Conservation (phyloP, 495 filamentous ascomycete species). For the Amphirosellinia nigrospora region DNA sequence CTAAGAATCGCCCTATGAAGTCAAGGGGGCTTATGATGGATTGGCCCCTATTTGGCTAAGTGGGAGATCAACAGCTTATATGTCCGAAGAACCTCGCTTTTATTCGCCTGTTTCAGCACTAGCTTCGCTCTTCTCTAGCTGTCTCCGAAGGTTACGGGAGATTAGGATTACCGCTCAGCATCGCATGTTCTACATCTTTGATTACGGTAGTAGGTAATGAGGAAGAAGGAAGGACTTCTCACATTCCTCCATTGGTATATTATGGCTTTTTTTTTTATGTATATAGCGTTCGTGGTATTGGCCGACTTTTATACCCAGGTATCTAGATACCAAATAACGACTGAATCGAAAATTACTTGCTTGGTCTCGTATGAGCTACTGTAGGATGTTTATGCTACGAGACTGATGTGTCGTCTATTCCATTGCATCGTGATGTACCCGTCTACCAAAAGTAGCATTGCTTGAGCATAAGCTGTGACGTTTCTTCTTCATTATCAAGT, state of each 20-base stretch:
- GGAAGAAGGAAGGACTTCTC: background rate
- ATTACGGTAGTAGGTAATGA: background rate
- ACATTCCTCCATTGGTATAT: background rate
- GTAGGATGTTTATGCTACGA: background rate
- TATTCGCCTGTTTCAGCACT: background rate
- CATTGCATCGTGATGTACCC: background rate
- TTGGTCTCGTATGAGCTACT: background rate
- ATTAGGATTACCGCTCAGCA: background rate
- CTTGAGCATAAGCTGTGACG: background rate
- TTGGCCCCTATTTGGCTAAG: background rate
- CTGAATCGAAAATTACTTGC: background rate
- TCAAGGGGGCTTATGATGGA: background rate
- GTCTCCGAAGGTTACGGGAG: background rate
- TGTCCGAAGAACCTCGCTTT: background rate
- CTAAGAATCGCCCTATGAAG: background rate
- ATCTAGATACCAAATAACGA: constrained; percentile 5
- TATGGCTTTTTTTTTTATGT: background rate
- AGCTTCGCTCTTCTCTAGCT: background rate
- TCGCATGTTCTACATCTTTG: background rate
- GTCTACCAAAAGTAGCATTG: background rate
- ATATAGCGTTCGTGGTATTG: constrained; percentile 2
- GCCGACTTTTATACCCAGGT: constrained; percentile 14
- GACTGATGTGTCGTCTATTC: background rate
- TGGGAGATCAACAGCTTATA: background rate
- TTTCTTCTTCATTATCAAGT: background rate